Percentiles rank a stretch among this genome's conserved stretches.
phyloP scores from a whole-genome alignment of 2,329 filamentous ascomycete genomes.

The Atkinsonella texensis region DNA sequence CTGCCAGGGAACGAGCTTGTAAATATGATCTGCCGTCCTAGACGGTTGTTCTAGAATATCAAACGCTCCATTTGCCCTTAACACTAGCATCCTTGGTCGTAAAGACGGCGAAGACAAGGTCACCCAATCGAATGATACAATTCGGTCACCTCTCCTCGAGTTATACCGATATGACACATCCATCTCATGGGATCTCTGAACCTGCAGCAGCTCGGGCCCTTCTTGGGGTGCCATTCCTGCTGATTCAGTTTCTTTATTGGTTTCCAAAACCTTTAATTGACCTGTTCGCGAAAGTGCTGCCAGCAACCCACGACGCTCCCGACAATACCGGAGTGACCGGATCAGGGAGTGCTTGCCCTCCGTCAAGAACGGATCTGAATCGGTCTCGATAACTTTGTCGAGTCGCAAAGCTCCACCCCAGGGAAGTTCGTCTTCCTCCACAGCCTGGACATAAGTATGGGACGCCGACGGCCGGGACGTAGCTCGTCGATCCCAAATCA shows the following conservation, averaged over 20 bases:
- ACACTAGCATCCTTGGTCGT: constrained; percentile 44
- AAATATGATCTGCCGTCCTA: constrained; percentile 43
- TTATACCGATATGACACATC: constrained; percentile 44
- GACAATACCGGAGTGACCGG: constrained; percentile 49
- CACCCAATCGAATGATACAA: constrained; percentile 58
- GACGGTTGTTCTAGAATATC: constrained; percentile 52
- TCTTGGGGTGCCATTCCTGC: constrained; percentile 24
- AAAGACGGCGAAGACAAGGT: constrained; percentile 43
- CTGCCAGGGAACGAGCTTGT: constrained; percentile 49
- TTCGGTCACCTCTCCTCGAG: constrained; percentile 42
- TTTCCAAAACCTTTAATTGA: constrained; percentile 50
- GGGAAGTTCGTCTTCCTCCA: constrained; percentile 48
- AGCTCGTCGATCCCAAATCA: constrained; percentile 68
- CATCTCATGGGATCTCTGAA: constrained; percentile 48
- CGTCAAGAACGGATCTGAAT: constrained; percentile 34
- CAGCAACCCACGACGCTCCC: constrained; percentile 48
- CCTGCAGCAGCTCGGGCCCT: constrained; percentile 47
- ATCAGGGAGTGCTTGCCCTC: constrained; percentile 50
- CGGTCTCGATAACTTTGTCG: constrained; percentile 43
- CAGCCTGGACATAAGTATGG: constrained; percentile 40
- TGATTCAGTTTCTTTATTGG: constrained; percentile 39
- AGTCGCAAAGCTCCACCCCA: constrained; percentile 51
- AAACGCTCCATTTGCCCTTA: constrained; percentile 48
- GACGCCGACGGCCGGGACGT: constrained; percentile 40
- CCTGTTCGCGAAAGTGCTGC: constrained; percentile 51